Evolutionary conservation across 768 basidiomycete genomes (phyloP).

Genomic region (Galerina sulciceps): DNA sequence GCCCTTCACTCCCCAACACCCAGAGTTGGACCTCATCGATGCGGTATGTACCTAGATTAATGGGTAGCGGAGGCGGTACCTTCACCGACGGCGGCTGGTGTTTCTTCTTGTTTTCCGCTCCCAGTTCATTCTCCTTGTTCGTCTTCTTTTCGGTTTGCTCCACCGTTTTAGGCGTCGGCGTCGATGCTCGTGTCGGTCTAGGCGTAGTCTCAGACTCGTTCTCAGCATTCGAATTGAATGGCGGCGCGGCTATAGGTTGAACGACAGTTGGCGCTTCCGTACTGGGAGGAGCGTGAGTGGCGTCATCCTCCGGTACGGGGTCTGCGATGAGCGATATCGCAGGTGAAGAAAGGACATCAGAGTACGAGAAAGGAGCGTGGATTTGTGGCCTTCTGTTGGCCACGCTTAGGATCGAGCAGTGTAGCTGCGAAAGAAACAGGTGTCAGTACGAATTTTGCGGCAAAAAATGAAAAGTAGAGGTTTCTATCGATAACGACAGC

Average conservation of each 20-base stretch:
- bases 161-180: too few relatives aligned
- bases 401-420: conserved; percentile 57
- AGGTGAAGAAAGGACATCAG: conserved; percentile 32
- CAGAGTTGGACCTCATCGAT: conserved; percentile 68
- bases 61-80: conserved; percentile 27
- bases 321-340: not conserved
- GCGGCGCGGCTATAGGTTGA: not conserved
- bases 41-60: conserved; percentile 57
- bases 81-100: not conserved
- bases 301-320: not conserved
- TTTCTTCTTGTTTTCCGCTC: not conserved
- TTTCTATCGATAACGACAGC: too few relatives aligned
- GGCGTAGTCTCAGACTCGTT: too few relatives aligned
- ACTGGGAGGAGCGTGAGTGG: not conserved
- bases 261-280: not conserved
- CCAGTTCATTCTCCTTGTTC: not conserved
- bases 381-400: conserved; percentile 42
- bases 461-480: too few relatives aligned
- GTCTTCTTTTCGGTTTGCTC: not conserved
- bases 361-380: conserved; percentile 41
- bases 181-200: too few relatives aligned
- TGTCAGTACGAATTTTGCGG: too few relatives aligned
- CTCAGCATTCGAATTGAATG: too few relatives aligned
- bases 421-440: conserved; percentile 35
- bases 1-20: conserved; percentile 70